These are phyloP conservation scores for Trichoderma orchidacearum DNA, from an alignment of 495 filamentous ascomycete genomes.

Conservation along the genomic window DNA sequence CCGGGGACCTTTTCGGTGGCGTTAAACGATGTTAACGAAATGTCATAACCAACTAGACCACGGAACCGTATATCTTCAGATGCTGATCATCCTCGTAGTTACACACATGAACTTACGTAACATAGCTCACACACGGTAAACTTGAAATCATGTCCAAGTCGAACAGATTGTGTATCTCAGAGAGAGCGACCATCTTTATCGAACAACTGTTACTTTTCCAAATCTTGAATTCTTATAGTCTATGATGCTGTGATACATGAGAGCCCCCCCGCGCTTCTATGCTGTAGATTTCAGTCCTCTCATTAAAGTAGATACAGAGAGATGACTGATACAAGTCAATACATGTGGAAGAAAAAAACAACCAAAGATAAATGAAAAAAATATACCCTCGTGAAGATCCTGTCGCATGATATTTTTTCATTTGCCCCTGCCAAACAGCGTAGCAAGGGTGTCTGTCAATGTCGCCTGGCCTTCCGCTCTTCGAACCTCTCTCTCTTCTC, in stretches of 20 bases:
- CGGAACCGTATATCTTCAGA: background rate
- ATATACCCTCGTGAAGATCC: background rate
- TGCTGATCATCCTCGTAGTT: too few species aligned
- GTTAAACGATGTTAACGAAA: background rate
- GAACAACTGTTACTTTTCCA: background rate
- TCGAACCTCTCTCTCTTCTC: conserved; percentile 40
- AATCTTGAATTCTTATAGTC: background rate
- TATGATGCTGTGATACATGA: background rate
- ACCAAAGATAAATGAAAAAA: background rate
- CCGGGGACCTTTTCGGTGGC: conserved; percentile 1
- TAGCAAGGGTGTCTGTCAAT: conserved; percentile 29
- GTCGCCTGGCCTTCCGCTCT: conserved; percentile 45
- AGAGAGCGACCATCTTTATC: too few species aligned
- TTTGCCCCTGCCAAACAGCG: background rate
- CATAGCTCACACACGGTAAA: too few species aligned
- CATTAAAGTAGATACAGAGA: background rate
- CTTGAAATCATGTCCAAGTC: too few species aligned
- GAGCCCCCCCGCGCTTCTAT: background rate
- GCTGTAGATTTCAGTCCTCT: background rate
- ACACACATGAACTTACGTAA: too few species aligned
- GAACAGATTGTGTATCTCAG: too few species aligned
- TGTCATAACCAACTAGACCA: conserved; percentile 1
- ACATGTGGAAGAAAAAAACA: background rate
- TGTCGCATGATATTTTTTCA: background rate
- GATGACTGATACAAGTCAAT: background rate